Base-by-base conservation (phyloP, 1,284 basidiomycete genomes). In the Neolentinus lepideus region DNA sequence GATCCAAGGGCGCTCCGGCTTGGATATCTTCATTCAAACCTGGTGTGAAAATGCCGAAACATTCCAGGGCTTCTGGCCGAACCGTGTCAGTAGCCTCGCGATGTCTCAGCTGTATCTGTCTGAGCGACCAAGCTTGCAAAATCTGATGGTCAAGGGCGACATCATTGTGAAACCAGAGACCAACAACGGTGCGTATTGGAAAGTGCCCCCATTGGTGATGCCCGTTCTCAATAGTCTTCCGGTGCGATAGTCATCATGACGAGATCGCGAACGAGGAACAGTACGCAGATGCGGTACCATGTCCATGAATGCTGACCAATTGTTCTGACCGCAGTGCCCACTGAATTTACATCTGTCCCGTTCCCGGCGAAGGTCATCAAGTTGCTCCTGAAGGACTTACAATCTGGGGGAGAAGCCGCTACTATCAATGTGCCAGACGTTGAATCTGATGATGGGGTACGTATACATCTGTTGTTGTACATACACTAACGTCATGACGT, bases 1-100 rank as follows among this genome's bases (percentile, higher is more conserved):
- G 6, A 67, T 84, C 27, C 71, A 84, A 54, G 80, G 79, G 12
- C 77, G 80, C 16, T 79, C 77, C 9, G 84, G 84, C 0, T 79
- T 98, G 14, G 85, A 93, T 60, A 80, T 97, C 46, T 77, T 99
- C 22, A 78, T 96, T 38, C 80, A 86, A 56, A 87, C 88, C 1
- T 98, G 96, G 96, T 92, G 89, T 64, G 95, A 98, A 66, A 94
- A 93, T 63, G 88, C 89, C 25, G 91, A 93, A 69, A 93, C 90
- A 6, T 90, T 98, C 77, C 91, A 94, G 66, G 95, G 96, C 33
- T 93, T 89, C 70, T 98, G 94, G 94, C 87, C 92, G 21, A 84
- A 85, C 14, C 83, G 92, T 33, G 80, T 94, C 65, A 92, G 91
- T 68, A 87, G 84, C 22, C 75, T 98, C 52, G 95, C 88, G 0